phyloP scores from a whole-genome alignment of 2,329 filamentous ascomycete species.

The Colletotrichum trifolii region DNA sequence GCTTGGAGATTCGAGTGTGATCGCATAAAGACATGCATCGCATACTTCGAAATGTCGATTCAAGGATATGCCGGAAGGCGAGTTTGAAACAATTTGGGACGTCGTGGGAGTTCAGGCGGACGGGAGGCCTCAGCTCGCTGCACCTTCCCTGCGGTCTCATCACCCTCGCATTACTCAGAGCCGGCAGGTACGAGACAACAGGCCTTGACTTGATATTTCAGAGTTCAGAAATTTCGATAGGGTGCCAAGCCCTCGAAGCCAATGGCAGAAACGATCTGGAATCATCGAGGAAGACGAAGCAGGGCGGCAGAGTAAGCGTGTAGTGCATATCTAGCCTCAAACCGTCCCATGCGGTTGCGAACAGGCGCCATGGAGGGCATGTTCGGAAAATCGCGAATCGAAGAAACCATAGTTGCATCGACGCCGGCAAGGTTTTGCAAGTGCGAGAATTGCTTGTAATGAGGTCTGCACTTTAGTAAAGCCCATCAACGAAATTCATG shows the following conservation, averaged over 20 bases:
- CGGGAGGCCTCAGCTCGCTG: neutral
- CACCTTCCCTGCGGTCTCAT: neutral
- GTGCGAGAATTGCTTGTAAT: neutral
- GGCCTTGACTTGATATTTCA: too few species aligned
- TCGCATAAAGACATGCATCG: too few species aligned
- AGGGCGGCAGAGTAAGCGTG: conserved; percentile 11
- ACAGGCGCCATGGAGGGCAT: conserved; percentile 20
- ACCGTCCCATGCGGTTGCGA: conserved; percentile 27
- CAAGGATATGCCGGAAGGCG: neutral
- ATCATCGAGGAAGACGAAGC: too few species aligned
- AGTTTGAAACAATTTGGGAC: neutral
- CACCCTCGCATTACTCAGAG: neutral
- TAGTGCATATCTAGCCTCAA: conserved; percentile 20
- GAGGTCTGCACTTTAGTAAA: neutral
- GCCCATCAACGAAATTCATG: conserved; percentile 13
- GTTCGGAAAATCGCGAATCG: conserved; percentile 15
- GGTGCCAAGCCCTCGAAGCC: too few species aligned
- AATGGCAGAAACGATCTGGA: too few species aligned
- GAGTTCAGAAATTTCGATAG: neutral
- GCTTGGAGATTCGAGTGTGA: too few species aligned
- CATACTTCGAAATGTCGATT: neutral
- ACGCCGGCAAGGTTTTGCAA: conserved; percentile 13
- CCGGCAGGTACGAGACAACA: neutral
- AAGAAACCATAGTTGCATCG: neutral
- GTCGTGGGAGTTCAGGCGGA: neutral